Percentiles rank a stretch among this genome's conserved stretches.
Evolutionary conservation across 2,329 filamentous ascomycete species (phyloP).

Genomic region (Arthrobotrys sinensis): DNA sequence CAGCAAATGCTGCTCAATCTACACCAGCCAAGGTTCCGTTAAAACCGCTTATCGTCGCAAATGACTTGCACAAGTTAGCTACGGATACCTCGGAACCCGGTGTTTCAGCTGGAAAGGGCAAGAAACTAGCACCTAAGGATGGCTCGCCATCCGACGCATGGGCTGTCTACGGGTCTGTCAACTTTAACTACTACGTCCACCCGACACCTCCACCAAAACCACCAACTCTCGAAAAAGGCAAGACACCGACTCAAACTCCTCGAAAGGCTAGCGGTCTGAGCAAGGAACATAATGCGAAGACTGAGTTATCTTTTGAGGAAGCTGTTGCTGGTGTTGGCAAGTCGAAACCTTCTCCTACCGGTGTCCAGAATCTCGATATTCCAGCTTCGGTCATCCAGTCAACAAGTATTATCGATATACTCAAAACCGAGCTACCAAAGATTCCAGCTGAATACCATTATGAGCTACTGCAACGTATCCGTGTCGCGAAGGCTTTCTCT

Average conservation of each 20-base stretch:
- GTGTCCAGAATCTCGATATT: conserved; percentile 76
- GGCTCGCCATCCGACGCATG: conserved; percentile 70
- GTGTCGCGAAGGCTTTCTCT: conserved; percentile 84
- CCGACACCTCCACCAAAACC: conserved; percentile 65
- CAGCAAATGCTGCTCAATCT: conserved; percentile 47
- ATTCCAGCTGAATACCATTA: conserved; percentile 83
- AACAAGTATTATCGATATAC: conserved; percentile 73
- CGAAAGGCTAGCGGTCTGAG: conserved; percentile 60
- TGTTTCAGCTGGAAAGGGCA: conserved; percentile 65
- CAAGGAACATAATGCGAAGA: conserved; percentile 65
- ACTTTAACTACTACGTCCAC: conserved; percentile 80
- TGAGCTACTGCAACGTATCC: conserved; percentile 85
- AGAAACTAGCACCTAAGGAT: conserved; percentile 65
- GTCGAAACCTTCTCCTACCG: conserved; percentile 72
- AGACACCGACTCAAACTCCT: conserved; percentile 62
- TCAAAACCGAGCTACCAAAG: conserved; percentile 74
- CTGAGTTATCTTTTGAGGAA: conserved; percentile 68
- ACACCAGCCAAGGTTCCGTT: conserved; percentile 65
- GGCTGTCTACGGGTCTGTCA: conserved; percentile 85
- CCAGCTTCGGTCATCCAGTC: conserved; percentile 73
- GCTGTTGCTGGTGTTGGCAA: conserved; percentile 67
- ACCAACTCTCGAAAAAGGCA: conserved; percentile 63
- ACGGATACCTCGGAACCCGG: conserved; percentile 71
- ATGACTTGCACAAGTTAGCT: conserved; percentile 84
- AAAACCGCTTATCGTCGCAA: conserved; percentile 79